phyloP scores from a whole-genome alignment of 2,329 filamentous ascomycete genomes.

The Talaromyces sp. region DNA sequence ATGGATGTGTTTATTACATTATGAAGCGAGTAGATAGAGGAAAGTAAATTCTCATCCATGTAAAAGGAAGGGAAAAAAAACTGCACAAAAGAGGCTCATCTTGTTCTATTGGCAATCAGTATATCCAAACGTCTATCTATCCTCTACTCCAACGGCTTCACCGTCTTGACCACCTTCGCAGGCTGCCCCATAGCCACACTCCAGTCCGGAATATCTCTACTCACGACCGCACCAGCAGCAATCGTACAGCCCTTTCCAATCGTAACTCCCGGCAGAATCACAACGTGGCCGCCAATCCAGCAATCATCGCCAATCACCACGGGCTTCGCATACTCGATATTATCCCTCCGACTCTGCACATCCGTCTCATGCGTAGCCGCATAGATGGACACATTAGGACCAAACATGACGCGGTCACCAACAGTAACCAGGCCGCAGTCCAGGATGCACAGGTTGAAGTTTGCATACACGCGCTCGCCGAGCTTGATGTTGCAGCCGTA shows the following conservation, averaged over 20 bases:
- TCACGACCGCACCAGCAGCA: constrained; percentile 37
- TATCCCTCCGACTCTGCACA: constrained; percentile 42
- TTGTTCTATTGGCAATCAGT: not conserved
- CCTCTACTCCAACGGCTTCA: constrained; percentile 6
- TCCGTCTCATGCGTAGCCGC: constrained; percentile 50
- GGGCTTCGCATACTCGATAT: constrained; percentile 46
- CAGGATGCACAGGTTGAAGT: constrained; percentile 40
- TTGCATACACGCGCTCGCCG: constrained; percentile 55
- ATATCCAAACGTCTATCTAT: not conserved
- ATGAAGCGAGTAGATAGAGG: not conserved
- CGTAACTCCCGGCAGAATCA: constrained; percentile 39
- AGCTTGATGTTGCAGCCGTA: constrained; percentile 61
- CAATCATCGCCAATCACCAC: constrained; percentile 46
- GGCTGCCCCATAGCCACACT: constrained; percentile 13
- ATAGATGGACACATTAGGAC: constrained; percentile 49
- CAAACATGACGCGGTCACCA: constrained; percentile 49
- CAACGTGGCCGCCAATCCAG: constrained; percentile 46
- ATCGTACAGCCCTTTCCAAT: constrained; percentile 39
- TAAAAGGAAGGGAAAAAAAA: too few species aligned
- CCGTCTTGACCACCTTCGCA: constrained; percentile 13
- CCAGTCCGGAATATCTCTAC: constrained; percentile 20
- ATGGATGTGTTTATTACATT: not conserved
- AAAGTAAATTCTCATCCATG: not conserved
- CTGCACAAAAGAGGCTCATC: too few species aligned
- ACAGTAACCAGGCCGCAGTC: constrained; percentile 51